Evolutionary conservation across 2,329 filamentous ascomycete species (phyloP), one percentile per base, ranked within the genome.

Genomic region (Trichoderma oligosporum): DNA sequence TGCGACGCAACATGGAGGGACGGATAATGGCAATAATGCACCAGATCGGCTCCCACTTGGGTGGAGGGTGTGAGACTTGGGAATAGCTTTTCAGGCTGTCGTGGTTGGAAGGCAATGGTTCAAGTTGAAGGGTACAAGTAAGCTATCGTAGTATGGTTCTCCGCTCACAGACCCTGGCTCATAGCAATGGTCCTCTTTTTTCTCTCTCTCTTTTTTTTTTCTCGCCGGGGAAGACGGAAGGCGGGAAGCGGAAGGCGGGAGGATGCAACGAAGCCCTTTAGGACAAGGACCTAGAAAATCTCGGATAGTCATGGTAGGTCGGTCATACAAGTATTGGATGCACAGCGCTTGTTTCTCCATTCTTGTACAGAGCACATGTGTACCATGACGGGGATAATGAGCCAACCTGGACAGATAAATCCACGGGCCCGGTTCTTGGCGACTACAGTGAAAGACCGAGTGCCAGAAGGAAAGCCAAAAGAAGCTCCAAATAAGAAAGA

Each of bases 371-470:
- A 38, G 39, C 22, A 27, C 24, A 56, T 49, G 45, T 45, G 33
- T 42, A 36, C 31, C 41, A 54, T 33, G 44, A 56, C 44, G 52
- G 33, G 45, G 51, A 56, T 44, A 31, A 16, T 36, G 44, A 53
- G 35, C 51, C 42, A 39, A 11, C 27, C 29, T 25, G 48, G 57
- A 14, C 22, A 42, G 44, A 27, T 14, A 48, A 59, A 49, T 56
- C 57, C 57, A 56, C 42, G 57, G 57, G 57, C 57, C 57, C 57
- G 57, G 57, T 59, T 59, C 57, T 59, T 59, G 57, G 57, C 57
- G 25, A 59, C 57, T 45, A 36, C 39, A 55, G 52, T n/a, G 22
- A 52, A 46, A 25, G 7, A 39, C 39, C 41, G 39, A 55, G 41
- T 41, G 41, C 52, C 36, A 38, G 18, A 12, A 11, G 31, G 31